phyloP scores from a whole-genome alignment of 768 basidiomycete species.

The Dacryopinax spathularia region DNA sequence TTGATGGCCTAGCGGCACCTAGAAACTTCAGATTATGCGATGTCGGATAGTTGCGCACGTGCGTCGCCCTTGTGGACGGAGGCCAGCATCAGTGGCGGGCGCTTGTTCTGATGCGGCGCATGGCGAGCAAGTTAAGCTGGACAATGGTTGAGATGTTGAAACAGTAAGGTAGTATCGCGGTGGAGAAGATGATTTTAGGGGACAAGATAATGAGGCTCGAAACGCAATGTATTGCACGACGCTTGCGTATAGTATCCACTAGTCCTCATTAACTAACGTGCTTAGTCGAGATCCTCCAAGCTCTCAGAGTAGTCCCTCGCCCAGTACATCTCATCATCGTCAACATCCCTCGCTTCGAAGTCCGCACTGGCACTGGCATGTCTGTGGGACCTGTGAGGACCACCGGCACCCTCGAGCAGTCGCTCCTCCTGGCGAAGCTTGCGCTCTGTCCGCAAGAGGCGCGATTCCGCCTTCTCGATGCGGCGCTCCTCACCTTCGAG shows the following conservation, averaged over 20 bases:
- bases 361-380: not conserved
- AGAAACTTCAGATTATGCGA: no score
- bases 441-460: not conserved
- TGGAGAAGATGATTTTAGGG: not conserved
- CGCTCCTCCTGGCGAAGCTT: not conserved
- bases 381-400: not conserved
- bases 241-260: no score
- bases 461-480: not conserved
- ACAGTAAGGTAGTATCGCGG: not conserved
- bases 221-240: not conserved
- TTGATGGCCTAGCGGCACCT: no score
- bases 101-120: no score
- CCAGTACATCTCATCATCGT: conserved; percentile 4
- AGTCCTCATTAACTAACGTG: no score
- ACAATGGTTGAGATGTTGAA: no score
- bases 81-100: no score
- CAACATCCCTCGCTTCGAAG: not conserved
- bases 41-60: no score
- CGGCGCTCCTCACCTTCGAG: not conserved
- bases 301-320: not conserved
- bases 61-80: no score
- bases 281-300: not conserved
- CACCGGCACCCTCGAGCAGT: not conserved
- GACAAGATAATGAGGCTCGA: not conserved
- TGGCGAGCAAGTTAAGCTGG: no score